These are phyloP conservation scores for Sarocladium strictum DNA, from an alignment of 2,329 filamentous ascomycete species.

Conservation along the genomic window DNA sequence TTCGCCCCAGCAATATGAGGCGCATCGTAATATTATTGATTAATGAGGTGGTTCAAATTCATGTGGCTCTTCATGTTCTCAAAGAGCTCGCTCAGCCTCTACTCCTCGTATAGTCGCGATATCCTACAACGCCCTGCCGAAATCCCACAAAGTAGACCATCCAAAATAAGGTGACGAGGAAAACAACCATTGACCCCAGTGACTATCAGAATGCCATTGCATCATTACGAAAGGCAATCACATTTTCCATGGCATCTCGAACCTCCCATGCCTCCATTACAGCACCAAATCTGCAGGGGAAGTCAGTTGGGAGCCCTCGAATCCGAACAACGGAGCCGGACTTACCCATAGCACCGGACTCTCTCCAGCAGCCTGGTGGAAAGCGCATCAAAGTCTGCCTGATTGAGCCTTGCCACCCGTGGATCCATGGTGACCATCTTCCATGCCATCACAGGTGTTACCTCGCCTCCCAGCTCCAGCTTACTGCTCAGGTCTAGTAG, in stretches of 20 bases:
- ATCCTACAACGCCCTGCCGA: neutral
- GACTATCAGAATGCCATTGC: neutral
- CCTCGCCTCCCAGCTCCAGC: constrained; percentile 79
- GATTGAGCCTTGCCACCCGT: constrained; percentile 58
- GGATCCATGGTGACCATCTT: constrained; percentile 71
- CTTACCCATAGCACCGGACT: constrained; percentile 87
- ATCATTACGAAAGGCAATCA: constrained; percentile 24
- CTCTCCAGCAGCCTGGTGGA: constrained; percentile 71
- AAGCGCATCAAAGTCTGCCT: constrained; percentile 64
- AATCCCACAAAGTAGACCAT: neutral
- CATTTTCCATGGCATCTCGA: constrained; percentile 67
- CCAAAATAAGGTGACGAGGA: no score
- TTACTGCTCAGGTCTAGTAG: constrained; percentile 78
- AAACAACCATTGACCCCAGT: neutral
- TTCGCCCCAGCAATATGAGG: no score
- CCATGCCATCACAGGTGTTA: constrained; percentile 95
- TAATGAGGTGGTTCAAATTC: no score
- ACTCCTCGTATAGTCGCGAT: no score
- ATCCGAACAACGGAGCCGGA: constrained; percentile 18
- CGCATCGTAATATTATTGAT: no score
- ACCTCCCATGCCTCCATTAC: constrained; percentile 65
- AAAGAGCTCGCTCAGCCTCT: no score
- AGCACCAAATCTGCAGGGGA: constrained; percentile 47
- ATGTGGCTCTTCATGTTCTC: no score
- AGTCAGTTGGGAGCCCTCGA: constrained; percentile 9